Base-by-base conservation (phyloP, 352 stramenopile species). In the Pythium oligandrum region DNA sequence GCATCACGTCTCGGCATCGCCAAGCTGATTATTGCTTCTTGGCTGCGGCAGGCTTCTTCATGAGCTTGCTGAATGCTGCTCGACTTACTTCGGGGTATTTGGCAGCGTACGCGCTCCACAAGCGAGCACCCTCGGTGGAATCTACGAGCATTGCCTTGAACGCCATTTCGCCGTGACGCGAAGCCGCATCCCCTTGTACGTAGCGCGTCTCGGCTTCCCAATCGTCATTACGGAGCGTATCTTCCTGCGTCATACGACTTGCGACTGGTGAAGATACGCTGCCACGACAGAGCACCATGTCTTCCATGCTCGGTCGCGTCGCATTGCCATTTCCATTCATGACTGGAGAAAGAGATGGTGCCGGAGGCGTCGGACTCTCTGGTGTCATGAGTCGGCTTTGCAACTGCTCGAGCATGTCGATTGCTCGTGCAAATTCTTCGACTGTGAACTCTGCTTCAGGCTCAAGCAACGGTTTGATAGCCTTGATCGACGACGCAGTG, bases 111-210 rank as follows among this genome's bases (percentile, higher is more conserved):
- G 11, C 40, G 33, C 64, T 66, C 69, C 69, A 78, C 26, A 75
- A 44, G 33, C 53, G 44, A 1, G 58, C 51, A 9, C 69, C 69
- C 4, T 40, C 32, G 5, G 64, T 53, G 0, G 69, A 59, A 12
- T 75, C 69, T 1, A 66, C 45, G 8, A 73, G 33, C 69, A 78
- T 78, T 11, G 69, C 58, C 4, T 44, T 34, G 33, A 78, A 68
- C 17, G 69, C 69, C 26, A 78, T 58, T 30, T 78, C 66, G 8
- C 69, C 69, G 10, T 78, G 65, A 17, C 69, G 44, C 4, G 69
- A 51, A 4, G 63, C 63, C 1, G 63, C 59, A 38, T 78, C 69
- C 32, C 61, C 65, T 7, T 44, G 39, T 5, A 78, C 55, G 42
- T 71, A 69, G 26, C 55, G 57, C 44, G 35, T 35, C 44, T 64